phyloP scores from a whole-genome alignment of 345 rosid species.

The Murraya koenigii region DNA sequence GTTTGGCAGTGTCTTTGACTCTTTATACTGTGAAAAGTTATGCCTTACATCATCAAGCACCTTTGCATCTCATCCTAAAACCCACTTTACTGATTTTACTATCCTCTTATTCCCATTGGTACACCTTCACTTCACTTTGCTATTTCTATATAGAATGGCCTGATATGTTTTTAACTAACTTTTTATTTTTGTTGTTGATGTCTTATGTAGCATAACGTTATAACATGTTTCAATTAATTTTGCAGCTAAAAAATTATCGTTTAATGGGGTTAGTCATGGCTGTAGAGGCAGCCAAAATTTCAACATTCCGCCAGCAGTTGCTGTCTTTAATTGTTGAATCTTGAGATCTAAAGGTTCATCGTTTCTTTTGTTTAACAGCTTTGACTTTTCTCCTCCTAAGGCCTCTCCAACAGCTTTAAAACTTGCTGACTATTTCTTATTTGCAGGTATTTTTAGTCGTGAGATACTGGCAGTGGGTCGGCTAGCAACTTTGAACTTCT shows the following conservation, averaged over 20 bases:
- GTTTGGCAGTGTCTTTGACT: neutral
- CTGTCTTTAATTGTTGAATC: slow-evolving; percentile 49
- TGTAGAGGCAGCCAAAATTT: slow-evolving; percentile 51
- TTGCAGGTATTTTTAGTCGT: no score
- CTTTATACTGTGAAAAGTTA: neutral
- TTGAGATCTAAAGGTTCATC: slow-evolving; percentile 19
- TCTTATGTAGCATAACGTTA: neutral
- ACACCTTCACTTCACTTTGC: neutral
- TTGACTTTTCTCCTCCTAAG: neutral
- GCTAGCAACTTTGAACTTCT: neutral
- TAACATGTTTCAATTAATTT: slow-evolving; percentile 5
- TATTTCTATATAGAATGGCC: neutral
- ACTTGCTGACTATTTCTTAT: neutral
- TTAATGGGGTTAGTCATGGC: slow-evolving; percentile 73
- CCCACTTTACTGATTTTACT: neutral
- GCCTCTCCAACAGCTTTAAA: slow-evolving; percentile 14
- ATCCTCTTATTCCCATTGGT: neutral
- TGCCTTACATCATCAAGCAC: neutral
- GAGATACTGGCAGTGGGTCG: no score
- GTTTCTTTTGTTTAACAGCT: neutral
- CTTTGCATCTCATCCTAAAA: neutral
- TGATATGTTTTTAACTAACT: neutral
- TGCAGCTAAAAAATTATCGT: slow-evolving; percentile 68
- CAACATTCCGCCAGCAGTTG: slow-evolving; percentile 54
- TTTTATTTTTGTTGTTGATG: neutral